Evolutionary conservation across 805 yeast species (phyloP).

Genomic region (Myxozyma neglecta): DNA sequence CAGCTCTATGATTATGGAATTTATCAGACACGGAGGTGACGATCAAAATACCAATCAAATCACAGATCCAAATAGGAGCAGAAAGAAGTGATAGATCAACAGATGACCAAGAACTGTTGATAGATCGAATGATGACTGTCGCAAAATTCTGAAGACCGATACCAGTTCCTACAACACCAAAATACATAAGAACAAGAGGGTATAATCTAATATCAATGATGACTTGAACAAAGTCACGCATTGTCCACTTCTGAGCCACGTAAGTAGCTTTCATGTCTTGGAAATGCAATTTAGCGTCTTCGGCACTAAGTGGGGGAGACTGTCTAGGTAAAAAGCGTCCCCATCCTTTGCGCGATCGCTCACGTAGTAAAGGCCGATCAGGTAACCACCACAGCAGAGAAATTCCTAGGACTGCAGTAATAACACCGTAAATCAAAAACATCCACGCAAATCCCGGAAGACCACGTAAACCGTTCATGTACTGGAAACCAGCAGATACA

Average conservation of each 20-base stretch:
- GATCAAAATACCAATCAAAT: conserved; percentile 67
- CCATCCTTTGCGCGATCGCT: conserved; percentile 23
- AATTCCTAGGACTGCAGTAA: conserved; percentile 66
- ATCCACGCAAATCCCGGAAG: conserved; percentile 85
- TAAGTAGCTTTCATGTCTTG: conserved; percentile 25
- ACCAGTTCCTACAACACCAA: conserved; percentile 92
- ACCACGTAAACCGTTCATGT: conserved; percentile 70
- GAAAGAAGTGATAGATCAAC: conserved; percentile 72
- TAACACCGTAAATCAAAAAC: conserved; percentile 71
- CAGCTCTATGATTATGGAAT: conserved; percentile 57
- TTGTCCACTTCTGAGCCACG: conserved; percentile 51
- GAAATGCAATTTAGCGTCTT: conserved; percentile 58
- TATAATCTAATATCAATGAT: conserved; percentile 66
- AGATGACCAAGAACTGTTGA: conserved; percentile 61
- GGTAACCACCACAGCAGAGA: conserved; percentile 81
- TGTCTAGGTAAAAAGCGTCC: conserved; percentile 29
- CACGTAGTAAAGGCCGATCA: conserved; percentile 56
- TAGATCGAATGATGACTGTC: conserved; percentile 66
- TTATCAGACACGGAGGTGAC: conserved; percentile 81
- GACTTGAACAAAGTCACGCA: conserved; percentile 56
- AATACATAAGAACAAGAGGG: conserved; percentile 85
- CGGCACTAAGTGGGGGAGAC: conserved; percentile 51
- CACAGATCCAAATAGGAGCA: conserved; percentile 91
- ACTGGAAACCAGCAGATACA: conserved; percentile 84
- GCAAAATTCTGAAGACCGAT: conserved; percentile 83